Evolutionary conservation across 768 basidiomycete genomes (phyloP).

Genomic region (Hygrophorus russula): DNA sequence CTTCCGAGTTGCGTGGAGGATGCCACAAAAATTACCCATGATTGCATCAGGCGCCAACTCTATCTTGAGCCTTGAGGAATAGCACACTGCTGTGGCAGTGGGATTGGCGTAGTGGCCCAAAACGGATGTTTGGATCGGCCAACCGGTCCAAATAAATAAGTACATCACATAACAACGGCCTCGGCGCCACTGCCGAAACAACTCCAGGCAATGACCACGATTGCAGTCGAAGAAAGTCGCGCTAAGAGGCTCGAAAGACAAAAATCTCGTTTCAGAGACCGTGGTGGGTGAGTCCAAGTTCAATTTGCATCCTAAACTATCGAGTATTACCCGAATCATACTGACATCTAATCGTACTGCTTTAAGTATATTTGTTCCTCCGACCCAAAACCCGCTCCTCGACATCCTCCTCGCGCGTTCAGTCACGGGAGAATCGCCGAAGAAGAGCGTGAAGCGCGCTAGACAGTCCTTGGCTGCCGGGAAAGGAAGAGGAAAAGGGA

Average conservation of each 20-base stretch:
- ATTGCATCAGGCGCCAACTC: no score
- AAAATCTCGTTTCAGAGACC: conserved; percentile 57
- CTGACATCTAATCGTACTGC: neutral
- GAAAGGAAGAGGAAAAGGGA: neutral
- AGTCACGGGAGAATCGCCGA: conserved; percentile 35
- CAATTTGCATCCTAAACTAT: neutral
- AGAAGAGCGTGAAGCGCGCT: conserved; percentile 14
- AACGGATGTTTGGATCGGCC: no score
- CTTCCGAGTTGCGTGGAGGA: no score
- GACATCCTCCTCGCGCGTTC: conserved; percentile 40
- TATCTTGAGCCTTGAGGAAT: no score
- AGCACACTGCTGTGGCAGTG: no score
- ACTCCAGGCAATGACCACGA: no score
- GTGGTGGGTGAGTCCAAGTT: conserved; percentile 40
- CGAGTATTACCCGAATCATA: no score
- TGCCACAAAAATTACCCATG: no score
- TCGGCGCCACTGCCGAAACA: no score
- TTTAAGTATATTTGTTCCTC: conserved; percentile 49
- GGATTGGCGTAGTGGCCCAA: no score
- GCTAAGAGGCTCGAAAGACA: conserved; percentile 49
- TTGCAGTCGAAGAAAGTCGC: conserved; percentile 38
- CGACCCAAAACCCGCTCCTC: conserved; percentile 34
- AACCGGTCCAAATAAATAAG: no score
- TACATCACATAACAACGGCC: no score
- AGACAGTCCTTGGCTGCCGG: neutral